Base-by-base conservation (phyloP, 805 yeast species). In the Candida hungchunana region DNA sequence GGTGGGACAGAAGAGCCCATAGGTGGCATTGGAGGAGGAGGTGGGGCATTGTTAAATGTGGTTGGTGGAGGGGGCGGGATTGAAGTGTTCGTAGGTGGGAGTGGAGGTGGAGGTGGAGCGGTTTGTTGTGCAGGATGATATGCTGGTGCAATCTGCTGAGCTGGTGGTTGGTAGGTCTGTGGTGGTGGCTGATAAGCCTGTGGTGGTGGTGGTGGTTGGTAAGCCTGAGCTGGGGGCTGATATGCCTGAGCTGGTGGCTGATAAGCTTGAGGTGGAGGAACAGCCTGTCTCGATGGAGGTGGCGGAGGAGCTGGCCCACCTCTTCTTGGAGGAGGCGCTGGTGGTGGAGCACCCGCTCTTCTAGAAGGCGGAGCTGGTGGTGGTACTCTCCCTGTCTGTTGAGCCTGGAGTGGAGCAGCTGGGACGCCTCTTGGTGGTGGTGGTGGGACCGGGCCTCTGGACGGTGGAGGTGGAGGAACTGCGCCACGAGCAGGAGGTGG, bases 401-500 rank as follows among this genome's bases (percentile, higher is more conserved):
- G 44, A 7, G 49, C 37, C 5, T 36, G 43, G 11, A 37, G 24
- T 28, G n/a, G n/a, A n/a, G n/a, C n/a, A n/a, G n/a, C n/a, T n/a
- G n/a, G n/a, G n/a, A n/a, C n/a, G n/a, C n/a, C n/a, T n/a, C n/a
- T n/a, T n/a, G n/a, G n/a, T n/a, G n/a, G n/a, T n/a, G n/a, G n/a
- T n/a, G n/a, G n/a, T n/a, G n/a, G n/a, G n/a, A 8, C 23, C 23
- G 42, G 22, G 13, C 11, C 37, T 18, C 63, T 54, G 14, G 62
- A 61, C 7, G 61, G 62, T 12, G 62, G 57, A 7, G 57, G 37
- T n/a, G 45, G 43, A 11, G 53, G 46, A 14, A 40, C 42, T 17
- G 42, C 34, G 5, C 39, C 42, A 18, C 39, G 40, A 8, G 29
- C 10, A 18, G 42, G 40, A 4, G 48, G 48, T 3, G 48, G 42